Conservation (phyloP, 441 rosid species). For the Arabidopsis hybrid region DNA sequence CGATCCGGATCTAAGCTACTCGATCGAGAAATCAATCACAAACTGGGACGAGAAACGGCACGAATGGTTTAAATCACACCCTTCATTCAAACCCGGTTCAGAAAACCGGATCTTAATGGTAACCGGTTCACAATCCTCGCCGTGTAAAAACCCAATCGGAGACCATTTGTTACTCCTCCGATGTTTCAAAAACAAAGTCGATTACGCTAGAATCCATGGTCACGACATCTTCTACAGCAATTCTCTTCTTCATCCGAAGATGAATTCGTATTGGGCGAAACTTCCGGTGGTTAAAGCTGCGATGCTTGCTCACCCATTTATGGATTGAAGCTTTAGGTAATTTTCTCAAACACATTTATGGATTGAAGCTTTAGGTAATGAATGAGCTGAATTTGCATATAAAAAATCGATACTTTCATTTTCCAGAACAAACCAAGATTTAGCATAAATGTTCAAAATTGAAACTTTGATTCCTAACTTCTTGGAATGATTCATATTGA, state of each 20-base stretch:
- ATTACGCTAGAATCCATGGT: slow-evolving; percentile 79
- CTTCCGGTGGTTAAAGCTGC: slow-evolving; percentile 71
- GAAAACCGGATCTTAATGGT: slow-evolving; percentile 65
- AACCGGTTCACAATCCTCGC: slow-evolving; percentile 78
- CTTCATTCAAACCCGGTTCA: slow-evolving; percentile 59
- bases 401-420: background rate
- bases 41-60: slow-evolving; percentile 80
- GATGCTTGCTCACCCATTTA: slow-evolving; percentile 81
- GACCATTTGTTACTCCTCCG: slow-evolving; percentile 69
- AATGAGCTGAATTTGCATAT: background rate
- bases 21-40: slow-evolving; percentile 56
- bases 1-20: slow-evolving; percentile 66
- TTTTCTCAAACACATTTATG: background rate
- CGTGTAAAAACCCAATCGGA: slow-evolving; percentile 77
- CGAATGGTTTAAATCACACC: slow-evolving; percentile 77
- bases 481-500: background rate
- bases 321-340: no score
- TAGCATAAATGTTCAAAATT: background rate
- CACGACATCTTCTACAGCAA: slow-evolving; percentile 76
- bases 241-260: slow-evolving; percentile 64
- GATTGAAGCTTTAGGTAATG: slow-evolving; percentile 2
- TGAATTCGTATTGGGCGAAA: slow-evolving; percentile 82
- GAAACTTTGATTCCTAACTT: background rate
- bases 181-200: slow-evolving; percentile 86
- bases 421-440: background rate